Percentiles rank a stretch among this genome's conserved stretches.
phyloP scores from a whole-genome alignment of 140 eudicot species.

The Cichorium intybus region DNA sequence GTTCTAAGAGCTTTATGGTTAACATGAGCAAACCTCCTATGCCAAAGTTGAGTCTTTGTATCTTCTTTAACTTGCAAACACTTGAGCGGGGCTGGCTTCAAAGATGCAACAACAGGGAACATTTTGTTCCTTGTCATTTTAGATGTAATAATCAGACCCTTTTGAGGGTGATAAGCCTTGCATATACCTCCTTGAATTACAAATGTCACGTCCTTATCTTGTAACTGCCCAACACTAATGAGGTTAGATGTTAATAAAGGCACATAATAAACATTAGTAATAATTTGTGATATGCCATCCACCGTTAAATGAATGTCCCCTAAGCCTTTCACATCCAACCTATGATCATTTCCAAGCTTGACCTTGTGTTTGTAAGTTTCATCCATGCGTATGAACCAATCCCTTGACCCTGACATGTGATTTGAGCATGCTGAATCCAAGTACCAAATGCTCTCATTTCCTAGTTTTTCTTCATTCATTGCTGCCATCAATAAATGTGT shows the following conservation, averaged over 20 bases:
- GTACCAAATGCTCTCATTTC: neutral
- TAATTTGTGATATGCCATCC: neutral
- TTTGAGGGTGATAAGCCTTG: neutral
- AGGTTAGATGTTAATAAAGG: neutral
- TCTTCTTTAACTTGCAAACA: neutral
- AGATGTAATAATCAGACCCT: neutral
- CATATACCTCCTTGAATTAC: neutral
- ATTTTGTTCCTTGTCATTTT: neutral
- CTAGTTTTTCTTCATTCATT: neutral
- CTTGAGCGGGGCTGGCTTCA: neutral
- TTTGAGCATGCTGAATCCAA: neutral
- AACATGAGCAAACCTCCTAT: neutral
- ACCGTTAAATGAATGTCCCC: neutral
- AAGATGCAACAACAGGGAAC: neutral
- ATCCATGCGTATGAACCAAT: neutral
- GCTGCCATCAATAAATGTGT: neutral
- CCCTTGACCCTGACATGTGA: neutral
- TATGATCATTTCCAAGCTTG: neutral
- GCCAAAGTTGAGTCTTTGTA: neutral
- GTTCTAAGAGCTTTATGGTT: neutral
- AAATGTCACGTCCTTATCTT: neutral
- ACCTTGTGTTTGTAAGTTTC: neutral
- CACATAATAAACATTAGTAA: neutral
- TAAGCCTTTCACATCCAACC: neutral
- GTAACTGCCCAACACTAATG: neutral